Evolutionary conservation across 176 grass and related monocot species (phyloP), one percentile per base, ranked within the genome.

Genomic region (Bothriochloa decipiens): DNA sequence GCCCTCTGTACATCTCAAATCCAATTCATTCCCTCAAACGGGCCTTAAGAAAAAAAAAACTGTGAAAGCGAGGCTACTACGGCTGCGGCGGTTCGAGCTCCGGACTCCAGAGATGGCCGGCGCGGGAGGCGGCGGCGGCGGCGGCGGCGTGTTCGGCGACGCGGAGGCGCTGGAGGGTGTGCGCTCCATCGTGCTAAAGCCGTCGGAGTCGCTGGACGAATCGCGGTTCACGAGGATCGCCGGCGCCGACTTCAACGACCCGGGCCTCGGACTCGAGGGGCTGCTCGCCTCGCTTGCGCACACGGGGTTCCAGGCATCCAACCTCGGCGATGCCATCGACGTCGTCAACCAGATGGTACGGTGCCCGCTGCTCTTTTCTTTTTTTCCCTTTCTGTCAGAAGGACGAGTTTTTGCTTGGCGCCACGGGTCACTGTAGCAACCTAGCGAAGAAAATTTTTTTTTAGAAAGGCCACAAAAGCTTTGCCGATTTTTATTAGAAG

Each of bases 221-320:
- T 33, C 77, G 52, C 70, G 85, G 25, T 93, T 98, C 53, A 75
- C 82, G 35, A 91, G 68, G 87, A 90, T 98, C 79, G 46, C 72
- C 55, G 95, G 95, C 18, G 88, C 88, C 28, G 77, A 98, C 81
- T 98, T 98, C 85, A 88, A 90, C 74, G 90, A 93, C 81, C 79
- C 76, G 11, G 80, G 87, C 28, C 67, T 93, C 58, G 91, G 90
- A 17, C 86, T 97, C 33, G 52, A 37, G 0, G 76, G 76, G 16
- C 62, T 97, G n/a, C 92, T 97, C 12, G 63, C 8, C 6, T 95
- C 92, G 67, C 64, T 97, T 82, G 76, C 82, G 15, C 25, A 61
- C 36, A 93, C 92, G 20, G 92, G 95, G 3, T 97, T 97, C 83
- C 95, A 97, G 80, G 92, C 95, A 3, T 90, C 92, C 68, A 91